Evolutionary conservation across 164 flowering plant genomes (phyloP), one percentile per base, ranked within the genome.

Genomic region (Aristolochia contorta): DNA sequence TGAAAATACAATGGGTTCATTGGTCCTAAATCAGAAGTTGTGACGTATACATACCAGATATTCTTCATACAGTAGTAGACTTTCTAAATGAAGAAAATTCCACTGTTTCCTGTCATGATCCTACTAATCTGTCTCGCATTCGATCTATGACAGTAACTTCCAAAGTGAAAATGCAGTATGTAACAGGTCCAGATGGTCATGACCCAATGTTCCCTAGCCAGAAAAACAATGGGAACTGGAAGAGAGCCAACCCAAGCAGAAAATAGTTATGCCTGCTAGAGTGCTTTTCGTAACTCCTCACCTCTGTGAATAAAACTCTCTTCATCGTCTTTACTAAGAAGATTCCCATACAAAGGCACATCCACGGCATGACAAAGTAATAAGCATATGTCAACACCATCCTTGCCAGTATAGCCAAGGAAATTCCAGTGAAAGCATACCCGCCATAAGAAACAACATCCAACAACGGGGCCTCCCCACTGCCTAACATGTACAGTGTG

Each of bases 391-490:
- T 63, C 72, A 68, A 70, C 13, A 77, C 12, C 20, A 77, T 62
- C 66, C 67, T 73, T 12, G 80, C 79, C 50, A 79, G 58, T 25
- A 79, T 59, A 25, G 79, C 72, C 21, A 79, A n/a, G 22, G 72
- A 77, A 55, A 77, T 64, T 16, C 80, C 83, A 0, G 71, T 52
- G 66, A 77, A 79, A 18, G 81, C 72, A 66, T 80, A 80, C 19
- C 83, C 83, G 10, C 70, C 79, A 51, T 80, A 80, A 0, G 79
- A 79, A 18, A 80, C 78, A 50, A 80, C 69, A 66, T 80, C 83
- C 32, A 80, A 64, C 53, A 77, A 23, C 1, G 81, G 79, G 22
- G 77, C 79, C 47, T 70, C 79, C 16, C 74, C 76, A 59, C 70
- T 69, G 23, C 82, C 80, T 49, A 79, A 47, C 23, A 75, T 65